Conservation (phyloP, 1,284 basidiomycete species). For the Boletus austroedulis region DNA sequence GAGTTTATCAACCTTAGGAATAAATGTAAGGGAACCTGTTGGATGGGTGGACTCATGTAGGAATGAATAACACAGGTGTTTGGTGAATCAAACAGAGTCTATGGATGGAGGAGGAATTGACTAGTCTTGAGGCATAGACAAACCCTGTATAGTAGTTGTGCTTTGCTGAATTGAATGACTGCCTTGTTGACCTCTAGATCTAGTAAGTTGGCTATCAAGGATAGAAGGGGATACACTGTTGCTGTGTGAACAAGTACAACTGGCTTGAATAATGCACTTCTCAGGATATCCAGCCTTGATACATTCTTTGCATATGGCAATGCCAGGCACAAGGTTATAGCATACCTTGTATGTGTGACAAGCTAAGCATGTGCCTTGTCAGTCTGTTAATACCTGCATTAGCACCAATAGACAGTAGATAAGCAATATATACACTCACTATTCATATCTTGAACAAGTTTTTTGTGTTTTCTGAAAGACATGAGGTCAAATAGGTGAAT, state of each 20-base stretch:
- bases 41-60: background rate
- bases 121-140: too few relatives aligned
- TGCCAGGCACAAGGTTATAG: background rate
- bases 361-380: background rate
- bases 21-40: background rate
- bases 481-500: background rate
- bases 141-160: background rate
- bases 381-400: background rate
- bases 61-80: background rate
- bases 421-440: background rate
- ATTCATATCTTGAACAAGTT: background rate
- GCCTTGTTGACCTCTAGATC: too few relatives aligned
- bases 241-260: background rate
- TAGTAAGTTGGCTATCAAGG: too few relatives aligned
- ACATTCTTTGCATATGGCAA: background rate
- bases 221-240: background rate
- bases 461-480: background rate
- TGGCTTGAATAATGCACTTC: background rate
- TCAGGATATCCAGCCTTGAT: background rate
- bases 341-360: background rate
- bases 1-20: background rate
- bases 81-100: background rate
- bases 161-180: background rate
- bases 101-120: background rate
- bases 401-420: background rate